phyloP scores from a whole-genome alignment of 352 stramenopile species.

The Hyphochytrium catenoides region DNA sequence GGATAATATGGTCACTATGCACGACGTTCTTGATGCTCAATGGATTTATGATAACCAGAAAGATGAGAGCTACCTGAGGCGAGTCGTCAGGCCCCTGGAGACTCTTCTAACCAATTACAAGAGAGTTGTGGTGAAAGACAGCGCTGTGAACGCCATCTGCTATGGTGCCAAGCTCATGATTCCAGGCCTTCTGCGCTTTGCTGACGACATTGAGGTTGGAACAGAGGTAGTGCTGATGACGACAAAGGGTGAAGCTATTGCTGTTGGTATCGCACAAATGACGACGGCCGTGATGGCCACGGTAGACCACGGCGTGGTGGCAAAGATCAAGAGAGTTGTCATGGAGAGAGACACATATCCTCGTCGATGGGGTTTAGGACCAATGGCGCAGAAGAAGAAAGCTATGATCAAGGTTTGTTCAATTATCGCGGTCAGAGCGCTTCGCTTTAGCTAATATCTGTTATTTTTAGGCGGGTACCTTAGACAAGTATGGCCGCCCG shows the following conservation, averaged over 20 bases:
- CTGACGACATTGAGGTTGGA: slow-evolving; percentile 95
- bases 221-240: slow-evolving; percentile 99
- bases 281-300: slow-evolving; percentile 98
- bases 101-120: slow-evolving; percentile 97
- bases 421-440: too few species aligned
- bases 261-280: slow-evolving; percentile 98
- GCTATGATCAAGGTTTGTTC: slow-evolving; percentile 80
- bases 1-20: slow-evolving; percentile 97
- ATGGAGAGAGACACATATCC: slow-evolving; percentile 99
- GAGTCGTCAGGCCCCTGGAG: slow-evolving; percentile 94
- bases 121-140: slow-evolving; percentile 99
- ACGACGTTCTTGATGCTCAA: slow-evolving; percentile 98
- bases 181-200: slow-evolving; percentile 93
- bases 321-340: slow-evolving; percentile 99
- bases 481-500: slow-evolving; percentile 66
- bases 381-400: slow-evolving; percentile 98
- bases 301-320: slow-evolving; percentile 96
- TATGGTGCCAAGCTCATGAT: slow-evolving; percentile 99
- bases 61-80: slow-evolving; percentile 95
- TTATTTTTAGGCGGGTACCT: too few species aligned
- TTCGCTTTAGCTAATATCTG: too few species aligned
- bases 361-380: slow-evolving; percentile 91
- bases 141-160: slow-evolving; percentile 98
- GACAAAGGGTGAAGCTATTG: slow-evolving; percentile 99
- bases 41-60: slow-evolving; percentile 97